These are phyloP conservation scores for Boletus rubescentipes DNA, from an alignment of 768 basidiomycete genomes.

Conservation along the genomic window DNA sequence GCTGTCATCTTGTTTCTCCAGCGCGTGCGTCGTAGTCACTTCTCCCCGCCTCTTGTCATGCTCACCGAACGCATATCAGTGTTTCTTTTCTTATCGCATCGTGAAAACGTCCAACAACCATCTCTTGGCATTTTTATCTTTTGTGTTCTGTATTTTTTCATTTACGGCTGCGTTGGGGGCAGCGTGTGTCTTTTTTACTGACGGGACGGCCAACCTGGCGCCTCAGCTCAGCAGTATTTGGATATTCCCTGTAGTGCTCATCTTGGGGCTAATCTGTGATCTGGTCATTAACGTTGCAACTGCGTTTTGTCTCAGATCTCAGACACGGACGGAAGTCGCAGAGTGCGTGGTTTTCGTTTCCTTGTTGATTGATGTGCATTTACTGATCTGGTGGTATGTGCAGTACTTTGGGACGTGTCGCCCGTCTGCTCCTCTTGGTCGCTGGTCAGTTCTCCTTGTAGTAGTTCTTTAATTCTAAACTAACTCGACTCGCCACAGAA, in stretches of 20 bases:
- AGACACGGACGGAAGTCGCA: neutral
- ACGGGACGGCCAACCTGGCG: neutral
- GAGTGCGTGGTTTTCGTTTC: slow-evolving; percentile 6
- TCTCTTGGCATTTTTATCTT: slow-evolving; percentile 10
- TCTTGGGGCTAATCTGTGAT: slow-evolving; percentile 20
- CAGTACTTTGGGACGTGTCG: slow-evolving; percentile 4
- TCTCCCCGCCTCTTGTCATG: neutral
- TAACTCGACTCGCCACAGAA: slow-evolving; percentile 15
- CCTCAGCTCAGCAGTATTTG: slow-evolving; percentile 12
- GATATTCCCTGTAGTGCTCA: slow-evolving; percentile 20
- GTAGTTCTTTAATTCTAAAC: neutral
- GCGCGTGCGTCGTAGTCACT: slow-evolving; percentile 13
- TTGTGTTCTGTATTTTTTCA: slow-evolving; percentile 17
- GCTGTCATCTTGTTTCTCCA: slow-evolving; percentile 15
- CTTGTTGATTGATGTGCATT: neutral
- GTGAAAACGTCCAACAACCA: slow-evolving; percentile 16
- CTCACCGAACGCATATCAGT: slow-evolving; percentile 5
- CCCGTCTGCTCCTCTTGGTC: slow-evolving; percentile 1
- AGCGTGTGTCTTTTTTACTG: slow-evolving; percentile 18
- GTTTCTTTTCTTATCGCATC: slow-evolving; percentile 22
- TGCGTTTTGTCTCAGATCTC: slow-evolving; percentile 8
- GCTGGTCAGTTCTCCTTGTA: slow-evolving; percentile 12
- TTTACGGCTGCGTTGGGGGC: slow-evolving; percentile 24
- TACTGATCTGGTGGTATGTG: neutral
- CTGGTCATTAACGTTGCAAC: slow-evolving; percentile 10